phyloP scores from a whole-genome alignment of 106 monocot genomes.

The Agapanthus africanus region DNA sequence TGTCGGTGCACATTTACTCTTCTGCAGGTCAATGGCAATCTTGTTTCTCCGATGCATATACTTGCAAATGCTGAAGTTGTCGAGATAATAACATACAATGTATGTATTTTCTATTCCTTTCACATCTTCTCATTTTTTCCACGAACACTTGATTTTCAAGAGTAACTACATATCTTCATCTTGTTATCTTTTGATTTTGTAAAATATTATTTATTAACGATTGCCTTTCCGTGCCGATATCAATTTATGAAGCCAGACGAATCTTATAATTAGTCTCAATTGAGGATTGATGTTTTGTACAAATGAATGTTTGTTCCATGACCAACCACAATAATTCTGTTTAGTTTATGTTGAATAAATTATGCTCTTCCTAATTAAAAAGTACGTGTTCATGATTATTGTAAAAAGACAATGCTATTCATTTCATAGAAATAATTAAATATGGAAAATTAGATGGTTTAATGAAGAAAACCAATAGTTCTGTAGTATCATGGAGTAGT shows the following conservation, averaged over 20 bases:
- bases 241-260: not conserved
- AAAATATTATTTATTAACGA: not conserved
- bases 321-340: not conserved
- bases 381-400: not conserved
- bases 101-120: conserved; percentile 33
- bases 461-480: too few species aligned
- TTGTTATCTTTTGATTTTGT: not conserved
- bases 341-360: not conserved
- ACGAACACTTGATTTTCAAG: too few species aligned
- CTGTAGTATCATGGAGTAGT: too few species aligned
- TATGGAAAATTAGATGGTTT: too few species aligned
- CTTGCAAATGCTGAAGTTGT: conserved; percentile 99
- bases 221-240: not conserved
- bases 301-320: not conserved
- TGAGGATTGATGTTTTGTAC: not conserved
- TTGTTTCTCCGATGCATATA: conserved; percentile 80
- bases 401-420: too few species aligned
- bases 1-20: not conserved
- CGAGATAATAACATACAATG: conserved; percentile 89
- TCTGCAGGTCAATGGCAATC: conserved; percentile 90
- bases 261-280: not conserved
- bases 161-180: not conserved
- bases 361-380: too few species aligned
- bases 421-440: too few species aligned
- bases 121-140: too few species aligned